A percentile compares a stretch with the other conserved stretches of the same genome.
Evolutionary conservation across 352 stramenopile genomes (phyloP).

Genomic region (Globisporangium okanoganense): DNA sequence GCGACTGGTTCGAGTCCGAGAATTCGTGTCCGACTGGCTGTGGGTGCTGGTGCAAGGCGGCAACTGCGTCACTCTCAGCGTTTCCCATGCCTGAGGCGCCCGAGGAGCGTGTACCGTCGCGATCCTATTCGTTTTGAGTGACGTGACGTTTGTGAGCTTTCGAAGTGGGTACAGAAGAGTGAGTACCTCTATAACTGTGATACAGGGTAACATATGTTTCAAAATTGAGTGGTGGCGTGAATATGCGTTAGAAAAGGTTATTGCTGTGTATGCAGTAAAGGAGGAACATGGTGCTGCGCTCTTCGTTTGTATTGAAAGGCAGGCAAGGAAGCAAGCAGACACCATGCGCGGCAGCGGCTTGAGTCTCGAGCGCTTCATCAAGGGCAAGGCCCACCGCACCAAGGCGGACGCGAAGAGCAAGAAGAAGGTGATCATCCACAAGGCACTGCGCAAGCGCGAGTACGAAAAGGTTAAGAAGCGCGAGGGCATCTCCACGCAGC

Average conservation of each 20-base stretch:
- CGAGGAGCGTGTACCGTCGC: slow-evolving; percentile 35
- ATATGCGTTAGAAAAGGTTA: background rate
- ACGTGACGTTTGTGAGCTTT: background rate
- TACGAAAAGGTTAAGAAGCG: slow-evolving; percentile 84
- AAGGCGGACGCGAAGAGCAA: slow-evolving; percentile 82
- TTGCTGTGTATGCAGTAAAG: background rate
- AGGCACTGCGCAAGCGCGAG: slow-evolving; percentile 68
- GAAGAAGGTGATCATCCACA: slow-evolving; percentile 79
- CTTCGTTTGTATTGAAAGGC: background rate
- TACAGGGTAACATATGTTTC: background rate
- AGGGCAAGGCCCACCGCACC: slow-evolving; percentile 75
- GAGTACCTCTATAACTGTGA: slow-evolving; percentile 1
- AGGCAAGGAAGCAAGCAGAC: too few relatives aligned
- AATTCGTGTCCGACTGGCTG: slow-evolving; percentile 76
- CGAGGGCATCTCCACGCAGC: slow-evolving; percentile 22
- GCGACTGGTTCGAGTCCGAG: slow-evolving; percentile 75
- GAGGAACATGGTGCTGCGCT: background rate
- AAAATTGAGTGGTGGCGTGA: slow-evolving; percentile 2
- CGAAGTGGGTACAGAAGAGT: slow-evolving; percentile 2
- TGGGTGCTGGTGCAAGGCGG: slow-evolving; percentile 83
- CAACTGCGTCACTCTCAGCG: slow-evolving; percentile 41
- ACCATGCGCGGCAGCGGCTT: slow-evolving; percentile 72
- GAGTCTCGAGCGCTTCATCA: slow-evolving; percentile 85
- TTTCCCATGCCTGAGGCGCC: slow-evolving; percentile 22
- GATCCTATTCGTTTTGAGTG: slow-evolving; percentile 64